Conservation (phyloP, 805 yeast species). For the Wickerhamomyces bovis region DNA sequence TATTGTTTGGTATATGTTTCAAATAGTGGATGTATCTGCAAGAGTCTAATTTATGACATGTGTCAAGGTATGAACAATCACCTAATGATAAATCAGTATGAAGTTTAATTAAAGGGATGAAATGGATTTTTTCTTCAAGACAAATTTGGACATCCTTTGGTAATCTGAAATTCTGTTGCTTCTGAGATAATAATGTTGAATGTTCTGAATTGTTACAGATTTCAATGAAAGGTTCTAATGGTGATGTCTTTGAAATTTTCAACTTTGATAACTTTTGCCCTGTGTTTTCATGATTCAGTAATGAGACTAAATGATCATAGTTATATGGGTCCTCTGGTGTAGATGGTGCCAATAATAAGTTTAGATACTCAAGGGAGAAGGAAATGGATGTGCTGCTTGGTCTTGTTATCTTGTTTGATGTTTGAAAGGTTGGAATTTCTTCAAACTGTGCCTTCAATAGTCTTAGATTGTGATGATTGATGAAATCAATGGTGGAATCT, state of each 20-base stretch:
- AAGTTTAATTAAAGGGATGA: conserved; percentile 45
- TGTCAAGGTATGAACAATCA: conserved; percentile 90
- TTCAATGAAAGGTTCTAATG: conserved; percentile 38
- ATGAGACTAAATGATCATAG: conserved; percentile 8
- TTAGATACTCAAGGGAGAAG: conserved; percentile 1
- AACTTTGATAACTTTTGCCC: conserved; percentile 34
- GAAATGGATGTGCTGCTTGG: not conserved
- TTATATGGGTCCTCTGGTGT: conserved; percentile 3
- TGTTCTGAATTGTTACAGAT: conserved; percentile 39
- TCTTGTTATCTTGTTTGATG: not conserved
- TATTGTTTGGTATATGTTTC: conserved; percentile 32
- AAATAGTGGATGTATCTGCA: conserved; percentile 82
- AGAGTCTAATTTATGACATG: conserved; percentile 78
- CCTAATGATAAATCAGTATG: conserved; percentile 72
- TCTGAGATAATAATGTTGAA: conserved; percentile 13
- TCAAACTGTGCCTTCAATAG: not conserved
- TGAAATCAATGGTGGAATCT: conserved; percentile 8
- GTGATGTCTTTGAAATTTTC: conserved; percentile 33
- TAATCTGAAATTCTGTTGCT: conserved; percentile 23
- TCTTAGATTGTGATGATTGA: conserved; percentile 12
- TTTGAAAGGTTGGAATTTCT: not conserved
- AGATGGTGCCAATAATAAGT: conserved; percentile 2
- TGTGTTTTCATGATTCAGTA: conserved; percentile 32
- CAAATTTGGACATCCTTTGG: conserved; percentile 19
- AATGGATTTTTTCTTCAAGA: conserved; percentile 36